phyloP scores from a whole-genome alignment of 2,329 filamentous ascomycete species.

The Emergomyces orientalis region DNA sequence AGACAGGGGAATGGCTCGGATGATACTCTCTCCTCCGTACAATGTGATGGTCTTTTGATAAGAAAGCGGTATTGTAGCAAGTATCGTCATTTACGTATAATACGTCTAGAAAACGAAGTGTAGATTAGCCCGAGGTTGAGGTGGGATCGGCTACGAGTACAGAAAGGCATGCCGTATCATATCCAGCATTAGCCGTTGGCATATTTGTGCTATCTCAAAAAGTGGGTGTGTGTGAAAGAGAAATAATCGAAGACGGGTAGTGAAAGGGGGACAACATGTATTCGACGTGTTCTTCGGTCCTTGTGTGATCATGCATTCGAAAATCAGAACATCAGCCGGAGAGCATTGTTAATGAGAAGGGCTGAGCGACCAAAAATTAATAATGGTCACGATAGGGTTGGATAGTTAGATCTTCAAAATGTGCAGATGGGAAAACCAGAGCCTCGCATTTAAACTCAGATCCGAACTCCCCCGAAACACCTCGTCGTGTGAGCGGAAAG shows the following conservation, averaged over 20 bases:
- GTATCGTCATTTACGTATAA: no score
- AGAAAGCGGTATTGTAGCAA: background rate
- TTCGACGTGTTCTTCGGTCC: background rate
- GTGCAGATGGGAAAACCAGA: background rate
- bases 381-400: background rate
- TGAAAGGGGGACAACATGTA: no score
- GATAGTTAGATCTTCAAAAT: background rate
- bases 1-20: background rate
- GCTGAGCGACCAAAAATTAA: background rate
- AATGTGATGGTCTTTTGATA: background rate
- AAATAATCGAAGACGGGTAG: no score
- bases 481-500: background rate
- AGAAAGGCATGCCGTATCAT: background rate
- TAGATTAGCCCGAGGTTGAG: no score
- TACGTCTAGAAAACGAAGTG: no score
- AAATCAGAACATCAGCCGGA: background rate
- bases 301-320: background rate
- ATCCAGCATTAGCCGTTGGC: background rate
- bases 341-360: background rate
- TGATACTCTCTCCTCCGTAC: background rate
- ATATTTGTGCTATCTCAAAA: background rate
- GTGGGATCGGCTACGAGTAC: no score
- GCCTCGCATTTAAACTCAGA: background rate
- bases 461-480: background rate
- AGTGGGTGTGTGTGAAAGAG: no score